A percentile compares a stretch with the other conserved stretches of the same genome.
phyloP scores from a whole-genome alignment of 192 early-diverging fungal genomes.

The Coemansia sp. region DNA sequence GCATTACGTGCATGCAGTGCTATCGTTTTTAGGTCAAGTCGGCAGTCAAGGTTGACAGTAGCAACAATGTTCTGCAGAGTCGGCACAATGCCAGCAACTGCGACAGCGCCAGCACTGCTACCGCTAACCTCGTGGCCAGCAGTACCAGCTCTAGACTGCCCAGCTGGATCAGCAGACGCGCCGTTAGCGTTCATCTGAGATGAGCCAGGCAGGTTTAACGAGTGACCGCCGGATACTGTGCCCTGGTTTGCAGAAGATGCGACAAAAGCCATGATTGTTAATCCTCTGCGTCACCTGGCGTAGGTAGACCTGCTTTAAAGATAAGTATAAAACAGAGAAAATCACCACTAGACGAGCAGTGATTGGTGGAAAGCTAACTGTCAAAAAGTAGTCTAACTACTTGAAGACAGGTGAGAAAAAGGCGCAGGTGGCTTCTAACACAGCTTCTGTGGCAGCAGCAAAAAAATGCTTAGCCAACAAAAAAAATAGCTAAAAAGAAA shows the following conservation, averaged over 20 bases:
- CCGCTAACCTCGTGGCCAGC: not conserved
- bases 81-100: constrained; percentile 49
- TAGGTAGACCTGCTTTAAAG: not conserved
- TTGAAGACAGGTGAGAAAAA: not conserved
- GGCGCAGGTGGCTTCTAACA: not conserved
- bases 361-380: not conserved
- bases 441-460: not conserved
- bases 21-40: constrained; percentile 97
- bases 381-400: constrained; percentile 1
- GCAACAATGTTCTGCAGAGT: constrained; percentile 89
- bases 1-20: constrained; percentile 99
- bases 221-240: constrained; percentile 15
- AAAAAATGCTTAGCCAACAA: not conserved
- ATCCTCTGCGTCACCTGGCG: not conserved
- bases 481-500: not conserved
- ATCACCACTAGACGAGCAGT: not conserved
- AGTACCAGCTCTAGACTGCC: not conserved
- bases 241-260: constrained; percentile 34
- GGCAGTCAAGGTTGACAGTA: constrained; percentile 97
- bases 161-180: constrained; percentile 5
- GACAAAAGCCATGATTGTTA: constrained; percentile 42
- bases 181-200: constrained; percentile 11
- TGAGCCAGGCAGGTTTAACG: constrained; percentile 25
- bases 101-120: constrained; percentile 12
- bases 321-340: constrained; percentile 5